Percentiles rank a stretch among this genome's conserved stretches.
Conservation (phyloP, 2,329 filamentous ascomycete genomes). For the Talaromyces sp. region DNA sequence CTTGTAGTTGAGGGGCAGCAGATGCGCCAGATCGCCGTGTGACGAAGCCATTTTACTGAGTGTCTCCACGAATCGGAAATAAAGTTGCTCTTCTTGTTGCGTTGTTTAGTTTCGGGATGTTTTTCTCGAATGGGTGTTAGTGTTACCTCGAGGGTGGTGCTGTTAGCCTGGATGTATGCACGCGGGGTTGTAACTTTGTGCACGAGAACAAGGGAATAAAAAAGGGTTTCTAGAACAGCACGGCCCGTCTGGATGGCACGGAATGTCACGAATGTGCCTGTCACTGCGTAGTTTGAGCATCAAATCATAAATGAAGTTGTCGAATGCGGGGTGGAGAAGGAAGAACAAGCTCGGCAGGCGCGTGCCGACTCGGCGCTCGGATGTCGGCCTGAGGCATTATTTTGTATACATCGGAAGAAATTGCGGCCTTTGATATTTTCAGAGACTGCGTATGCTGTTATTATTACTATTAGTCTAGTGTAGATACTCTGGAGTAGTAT, state of each 20-base stretch:
- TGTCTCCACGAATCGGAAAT: neutral
- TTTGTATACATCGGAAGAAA: neutral
- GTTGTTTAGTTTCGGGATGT: neutral
- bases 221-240: neutral
- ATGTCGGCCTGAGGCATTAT: neutral
- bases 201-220: neutral
- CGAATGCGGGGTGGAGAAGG: neutral
- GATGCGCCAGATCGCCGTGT: constrained; percentile 60
- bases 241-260: too few relatives aligned
- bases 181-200: neutral
- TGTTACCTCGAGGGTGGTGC: neutral
- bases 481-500: too few relatives aligned
- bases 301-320: too few relatives aligned
- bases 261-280: too few relatives aligned
- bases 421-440: too few relatives aligned
- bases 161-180: neutral
- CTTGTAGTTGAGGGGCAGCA: constrained; percentile 83
- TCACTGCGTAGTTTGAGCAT: too few relatives aligned
- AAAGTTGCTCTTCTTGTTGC: neutral
- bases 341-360: neutral
- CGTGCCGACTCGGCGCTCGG: neutral
- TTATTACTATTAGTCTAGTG: too few relatives aligned
- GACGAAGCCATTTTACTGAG: constrained; percentile 43
- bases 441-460: too few relatives aligned
- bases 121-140: neutral